Conservation (phyloP, 2,329 filamentous ascomycete genomes). For the Penicillium sp. region DNA sequence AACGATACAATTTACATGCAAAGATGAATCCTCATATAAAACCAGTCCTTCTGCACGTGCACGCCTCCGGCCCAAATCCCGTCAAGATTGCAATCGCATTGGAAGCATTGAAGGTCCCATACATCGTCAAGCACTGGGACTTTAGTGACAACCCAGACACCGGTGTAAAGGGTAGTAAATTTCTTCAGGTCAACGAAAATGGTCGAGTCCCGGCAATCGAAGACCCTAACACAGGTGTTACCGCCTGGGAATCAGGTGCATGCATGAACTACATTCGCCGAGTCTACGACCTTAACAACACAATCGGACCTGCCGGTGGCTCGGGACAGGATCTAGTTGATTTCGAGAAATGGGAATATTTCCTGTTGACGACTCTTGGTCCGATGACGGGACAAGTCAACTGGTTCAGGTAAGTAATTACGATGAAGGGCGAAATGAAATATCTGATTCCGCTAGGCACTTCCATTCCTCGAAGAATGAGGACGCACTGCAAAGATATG, state of each 20-base stretch:
- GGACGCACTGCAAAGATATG: conserved; percentile 42
- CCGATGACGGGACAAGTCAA: conserved; percentile 45
- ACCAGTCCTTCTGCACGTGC: conserved; percentile 43
- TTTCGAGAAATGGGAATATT: conserved; percentile 50
- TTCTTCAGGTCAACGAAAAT: conserved; percentile 47
- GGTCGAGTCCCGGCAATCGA: conserved; percentile 43
- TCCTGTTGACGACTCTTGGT: conserved; percentile 42
- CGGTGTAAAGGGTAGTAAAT: conserved; percentile 31
- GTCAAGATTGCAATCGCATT: conserved; percentile 46
- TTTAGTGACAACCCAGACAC: conserved; percentile 40
- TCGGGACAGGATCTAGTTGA: conserved; percentile 42
- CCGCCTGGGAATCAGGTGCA: conserved; percentile 41
- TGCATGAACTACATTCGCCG: conserved; percentile 41
- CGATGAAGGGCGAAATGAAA: background rate
- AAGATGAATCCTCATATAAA: conserved; percentile 25
- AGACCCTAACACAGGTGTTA: conserved; percentile 41
- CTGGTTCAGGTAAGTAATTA: conserved; percentile 37
- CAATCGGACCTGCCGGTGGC: conserved; percentile 34
- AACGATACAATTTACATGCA: background rate
- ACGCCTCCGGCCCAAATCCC: conserved; percentile 44
- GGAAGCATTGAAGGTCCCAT: conserved; percentile 43
- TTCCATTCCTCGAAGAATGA: conserved; percentile 43
- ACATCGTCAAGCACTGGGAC: conserved; percentile 44
- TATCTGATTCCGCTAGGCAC: conserved; percentile 28
- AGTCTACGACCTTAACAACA: conserved; percentile 44